Base-by-base conservation (phyloP, 345 rosid genomes). In the Clausena lansium region DNA sequence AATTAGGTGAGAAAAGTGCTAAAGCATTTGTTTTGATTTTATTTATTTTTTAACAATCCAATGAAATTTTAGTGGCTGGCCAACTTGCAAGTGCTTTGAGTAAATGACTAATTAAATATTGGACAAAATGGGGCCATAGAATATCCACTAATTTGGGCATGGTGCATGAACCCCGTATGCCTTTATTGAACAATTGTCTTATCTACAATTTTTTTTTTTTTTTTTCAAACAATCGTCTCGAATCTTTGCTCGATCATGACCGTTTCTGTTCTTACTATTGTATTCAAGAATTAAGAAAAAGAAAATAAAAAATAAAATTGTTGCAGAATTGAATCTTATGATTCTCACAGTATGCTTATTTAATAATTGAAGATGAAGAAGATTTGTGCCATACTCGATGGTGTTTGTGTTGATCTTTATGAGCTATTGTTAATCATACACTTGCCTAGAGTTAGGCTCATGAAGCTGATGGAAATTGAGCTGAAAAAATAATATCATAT, bases 111-210 rank as follows among this genome's bases (percentile, higher is more conserved):
- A 28, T 35, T 28, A n/a, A 47, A 22, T 14, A 47, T 22, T 11
- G 13, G 27, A 55, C 35, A 78, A 50, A 25, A 63, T 73, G 67
- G 81, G 84, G 38, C 79, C 70, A 20, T 27, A 36, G 68, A 64
- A 63, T 73, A 22, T 17, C 32, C 33, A 32, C 13, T 66, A 4
- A 39, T 19, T 39, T 2, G 20, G 39, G 70, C 27, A 66, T 52
- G 83, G 72, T 81, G 78, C 87, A 84, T 84, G 87, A 84, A 84
- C 70, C 70, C 78, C 6, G 36, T 15, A 54, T 7, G 4, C 61
- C 33, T 30, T 2, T 24, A 50, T 74, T 74, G 36, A 36, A 36
- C 24, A 36, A 13, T 11, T 11, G 50, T 13, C 50, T 45, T 45
- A 11, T 13, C 50, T 45, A 11, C 50, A 3, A 2, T 45, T 10